Evolutionary conservation across 148 eudicot genomes (phyloP), one percentile per base, ranked within the genome.

Genomic region (Vaccinium vitisidaea): DNA sequence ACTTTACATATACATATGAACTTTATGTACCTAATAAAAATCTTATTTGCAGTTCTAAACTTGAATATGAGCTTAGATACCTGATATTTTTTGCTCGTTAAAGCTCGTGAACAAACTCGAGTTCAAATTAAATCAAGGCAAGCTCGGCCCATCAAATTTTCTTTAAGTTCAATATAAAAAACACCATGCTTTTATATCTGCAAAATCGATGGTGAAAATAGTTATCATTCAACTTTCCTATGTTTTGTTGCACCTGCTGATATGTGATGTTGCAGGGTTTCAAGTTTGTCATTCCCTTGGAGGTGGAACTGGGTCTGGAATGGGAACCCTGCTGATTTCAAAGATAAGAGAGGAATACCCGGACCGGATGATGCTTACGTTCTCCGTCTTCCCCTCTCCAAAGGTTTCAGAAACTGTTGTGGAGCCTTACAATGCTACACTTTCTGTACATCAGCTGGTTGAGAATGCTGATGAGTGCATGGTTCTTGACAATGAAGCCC

Each of bases 271-370:
- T 27, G n/a, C 83, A 85, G 89, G 49, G 80, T 69, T 88, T 74
- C 87, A 88, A 74, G 89, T 88, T 9, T 88, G 89, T 65, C 89
- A 88, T 76, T 88, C 89, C 0, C 89, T 85, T 54, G 89, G 89
- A 85, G 89, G 89, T 27, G 89, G 89, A 48, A 88, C 89, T 0
- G 89, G 89, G 1, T 88, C 89, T 4, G 89, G 89, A 46, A 88
- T 88, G 89, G 89, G 89, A 50, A 88, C 89, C 27, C 69, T 88
- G 59, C 84, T 88, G 27, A 88, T 88, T 74, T 88, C 89, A 23
- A 88, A 88, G 80, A 88, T 88, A 21, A 88, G 89, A 82, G 87
- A 88, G 76, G 89, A 88, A 79, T 88, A 88, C 75, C 89, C 89
- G 15, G 89, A 88, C 49, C 74, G 89, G 23, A 88, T 88, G 89